phyloP scores from a whole-genome alignment of 768 basidiomycete genomes.

The Coprinopsis sp. region DNA sequence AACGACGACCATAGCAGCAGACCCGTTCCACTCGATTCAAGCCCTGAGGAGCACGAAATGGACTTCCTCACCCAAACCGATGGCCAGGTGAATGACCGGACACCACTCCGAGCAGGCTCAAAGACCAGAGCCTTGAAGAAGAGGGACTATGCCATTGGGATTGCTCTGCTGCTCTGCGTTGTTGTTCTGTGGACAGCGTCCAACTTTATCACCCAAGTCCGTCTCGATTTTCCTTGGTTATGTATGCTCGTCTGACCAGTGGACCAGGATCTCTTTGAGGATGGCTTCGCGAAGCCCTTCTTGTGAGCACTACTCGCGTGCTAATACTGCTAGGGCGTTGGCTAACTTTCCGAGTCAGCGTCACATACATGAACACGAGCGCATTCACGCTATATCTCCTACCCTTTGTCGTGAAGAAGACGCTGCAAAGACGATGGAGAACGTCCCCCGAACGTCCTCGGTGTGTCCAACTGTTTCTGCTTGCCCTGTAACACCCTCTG shows the following conservation, averaged over 20 bases:
- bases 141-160: conserved; percentile 49
- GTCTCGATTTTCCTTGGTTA: conserved; percentile 3
- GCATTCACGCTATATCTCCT: conserved; percentile 56
- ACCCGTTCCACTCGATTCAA: background rate
- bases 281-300: conserved; percentile 86
- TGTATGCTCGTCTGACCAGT: background rate
- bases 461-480: conserved; percentile 1
- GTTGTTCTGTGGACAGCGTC: conserved; percentile 86
- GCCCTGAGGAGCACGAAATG: conserved; percentile 17
- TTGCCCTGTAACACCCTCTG: background rate
- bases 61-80: conserved; percentile 13
- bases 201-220: conserved; percentile 83
- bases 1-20: background rate
- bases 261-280: conserved; percentile 43
- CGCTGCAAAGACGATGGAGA: conserved; percentile 8
- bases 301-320: conserved; percentile 38
- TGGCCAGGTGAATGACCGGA: background rate
- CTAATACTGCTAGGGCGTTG: background rate
- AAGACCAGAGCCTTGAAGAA: conserved; percentile 15
- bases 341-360: conserved; percentile 13
- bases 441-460: background rate
- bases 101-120: conserved; percentile 3
- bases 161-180: conserved; percentile 66
- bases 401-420: conserved; percentile 24
- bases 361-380: conserved; percentile 83